Base-by-base conservation (phyloP, 169 alveolate genomes). In the Plasmodium cynomolgi region DNA sequence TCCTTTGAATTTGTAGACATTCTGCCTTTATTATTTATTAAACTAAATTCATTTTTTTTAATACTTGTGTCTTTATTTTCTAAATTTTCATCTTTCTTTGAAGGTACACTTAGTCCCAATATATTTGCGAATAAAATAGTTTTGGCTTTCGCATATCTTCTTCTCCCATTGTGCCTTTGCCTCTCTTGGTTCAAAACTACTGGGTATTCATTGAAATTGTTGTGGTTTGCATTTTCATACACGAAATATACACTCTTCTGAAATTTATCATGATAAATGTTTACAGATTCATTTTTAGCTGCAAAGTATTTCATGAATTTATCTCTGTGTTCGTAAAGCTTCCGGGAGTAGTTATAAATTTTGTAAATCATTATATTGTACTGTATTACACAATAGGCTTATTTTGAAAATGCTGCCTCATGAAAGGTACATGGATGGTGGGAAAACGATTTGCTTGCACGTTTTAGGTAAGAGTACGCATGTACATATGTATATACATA, bases 301-400 rank as follows among this genome's bases (percentile, higher is more conserved):
- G 81, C 11, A 26, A 88, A 88, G 23, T 56, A 47, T 88, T 62
- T 88, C 81, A 71, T 34, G 6, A 88, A 88, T 88, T 88, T 88
- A 23, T 88, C 90, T 23, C 33, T 88, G 79, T 79, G 83, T 31
- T 88, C 83, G 31, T 80, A 50, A 23, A 88, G 33, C 54, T 88
- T 88, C 82, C 94, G 68, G 50, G 94, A 80, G 81, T 54, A 80
- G 62, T 79, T 88, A 44, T 88, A 88, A 88, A 88, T 23, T 41
- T 80, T 88, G 71, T 88, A 34, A 73, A 88, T 77, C 94, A 88
- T 88, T 88, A 47, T 47, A 88, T 88, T 79, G 72, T 62, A 56
- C 17, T 41, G 54, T 84, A 84, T 71, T 68, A 84, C 41, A 83
- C 44, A 83, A 62, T 62, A 62, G 34, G 34, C 77, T 62, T 23